Base-by-base conservation (phyloP, 2,329 filamentous ascomycete species). In the Fulvia fulva region DNA sequence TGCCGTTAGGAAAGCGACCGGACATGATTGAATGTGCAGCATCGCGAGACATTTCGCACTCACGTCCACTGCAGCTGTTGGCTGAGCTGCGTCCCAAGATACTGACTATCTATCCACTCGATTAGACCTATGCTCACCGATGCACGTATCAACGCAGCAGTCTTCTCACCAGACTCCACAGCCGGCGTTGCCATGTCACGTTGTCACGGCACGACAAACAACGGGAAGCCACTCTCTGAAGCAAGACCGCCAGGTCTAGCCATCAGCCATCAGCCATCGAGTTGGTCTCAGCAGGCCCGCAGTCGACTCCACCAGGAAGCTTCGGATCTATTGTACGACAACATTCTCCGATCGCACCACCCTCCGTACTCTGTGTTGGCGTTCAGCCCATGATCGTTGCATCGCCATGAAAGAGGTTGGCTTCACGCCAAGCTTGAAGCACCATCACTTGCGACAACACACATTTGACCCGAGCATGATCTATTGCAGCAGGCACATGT, bases 361-460 rank as follows among this genome's bases (percentile, higher is more conserved):
- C 57, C 9, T 55, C 51, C 34, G 23, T 55, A 5, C 44, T 46
- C 2, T 23, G 19, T 3, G 8, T 21, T 11, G 32, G 25, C 16
- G 41, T 14, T 11, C 52, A 51, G 28, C 47, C 45, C 3, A 46
- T 53, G 19, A 54, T 58, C 4, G 11, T 44, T 4, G 55, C 57
- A 3, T 32, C 32, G 5, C 54, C 54, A 2, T 45, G 26, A 11
- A 50, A 19, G 45, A 45, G 46, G n/a, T 57, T 57, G 16, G 41
- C 57, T 62, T 62, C 25, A 50, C 59, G 56, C 54, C 49, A 28
- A 55, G 59, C 53, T 43, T 59, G n/a, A 45, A 44, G 21, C 56
- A 62, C 30, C 54, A 57, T 14, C 52, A 59, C 21, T 46, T 62
- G 14, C 41, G 60, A 22, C 57, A 62, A 28, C 57, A 62, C 57